Evolutionary conservation across 2,329 filamentous ascomycete genomes (phyloP).

Genomic region (Penicillium sp.): DNA sequence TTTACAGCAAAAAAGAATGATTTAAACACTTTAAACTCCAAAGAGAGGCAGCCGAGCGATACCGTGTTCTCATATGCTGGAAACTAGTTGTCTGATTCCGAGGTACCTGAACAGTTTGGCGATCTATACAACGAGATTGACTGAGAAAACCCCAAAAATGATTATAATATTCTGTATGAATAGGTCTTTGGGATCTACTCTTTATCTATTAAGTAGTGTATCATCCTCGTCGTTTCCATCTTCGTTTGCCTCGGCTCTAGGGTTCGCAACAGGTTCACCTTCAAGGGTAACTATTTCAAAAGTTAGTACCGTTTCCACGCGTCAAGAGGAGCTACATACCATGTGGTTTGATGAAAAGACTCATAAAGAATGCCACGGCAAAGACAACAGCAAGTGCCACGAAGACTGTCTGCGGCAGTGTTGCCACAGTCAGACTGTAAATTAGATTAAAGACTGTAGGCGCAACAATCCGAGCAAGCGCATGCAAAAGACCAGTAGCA

Average conservation of each 20-base stretch:
- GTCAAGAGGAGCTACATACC: conserved; percentile 56
- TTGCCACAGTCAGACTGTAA: conserved; percentile 77
- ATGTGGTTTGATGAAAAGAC: conserved; percentile 71
- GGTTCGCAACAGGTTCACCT: conserved; percentile 8
- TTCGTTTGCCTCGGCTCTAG: conserved; percentile 22
- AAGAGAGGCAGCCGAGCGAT: too few relatives aligned
- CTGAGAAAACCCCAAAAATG: conserved; percentile 1
- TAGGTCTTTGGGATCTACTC: background rate
- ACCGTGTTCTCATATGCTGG: too few relatives aligned
- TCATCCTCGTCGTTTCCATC: conserved; percentile 22
- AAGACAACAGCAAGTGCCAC: conserved; percentile 71
- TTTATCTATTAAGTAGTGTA: conserved; percentile 3
- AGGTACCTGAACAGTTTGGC: background rate
- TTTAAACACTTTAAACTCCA: too few relatives aligned
- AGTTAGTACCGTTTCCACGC: conserved; percentile 8
- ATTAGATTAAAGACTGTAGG: conserved; percentile 84
- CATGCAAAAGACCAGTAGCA: conserved; percentile 82
- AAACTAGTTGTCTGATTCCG: too few relatives aligned
- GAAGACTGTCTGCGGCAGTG: conserved; percentile 80
- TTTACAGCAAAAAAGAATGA: too few relatives aligned
- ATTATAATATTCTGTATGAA: background rate
- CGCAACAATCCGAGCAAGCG: conserved; percentile 73
- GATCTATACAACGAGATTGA: background rate
- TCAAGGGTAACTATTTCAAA: conserved; percentile 21
- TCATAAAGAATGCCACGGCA: conserved; percentile 63